These are phyloP conservation scores for Naumovozyma castellii DNA, from an alignment of 805 yeast genomes.

Conservation along the genomic window DNA sequence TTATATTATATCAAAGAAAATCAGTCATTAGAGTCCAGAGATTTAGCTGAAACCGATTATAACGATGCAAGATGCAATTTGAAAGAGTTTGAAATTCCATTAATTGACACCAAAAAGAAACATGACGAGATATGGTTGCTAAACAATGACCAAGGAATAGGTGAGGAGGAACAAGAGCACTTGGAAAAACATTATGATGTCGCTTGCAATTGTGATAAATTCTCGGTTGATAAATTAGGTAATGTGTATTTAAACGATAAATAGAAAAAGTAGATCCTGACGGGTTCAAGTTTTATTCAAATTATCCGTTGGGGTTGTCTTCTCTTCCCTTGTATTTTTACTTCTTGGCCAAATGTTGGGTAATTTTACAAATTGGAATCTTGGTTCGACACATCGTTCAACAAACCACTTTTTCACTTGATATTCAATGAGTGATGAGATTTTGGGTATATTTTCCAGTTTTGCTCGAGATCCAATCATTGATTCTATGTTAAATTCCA, in stretches of 20 bases:
- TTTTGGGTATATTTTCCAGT: constrained; percentile 86
- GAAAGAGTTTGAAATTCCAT: constrained; percentile 3
- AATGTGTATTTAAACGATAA: constrained; percentile 6
- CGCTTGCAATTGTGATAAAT: constrained; percentile 7
- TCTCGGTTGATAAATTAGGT: constrained; percentile 10
- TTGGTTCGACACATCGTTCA: constrained; percentile 88
- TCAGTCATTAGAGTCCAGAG: too few relatives aligned
- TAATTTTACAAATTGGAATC: constrained; percentile 73
- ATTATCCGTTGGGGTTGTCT: constrained; percentile 2
- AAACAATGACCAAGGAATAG: constrained; percentile 31
- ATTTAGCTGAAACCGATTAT: not conserved
- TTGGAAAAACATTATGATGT: constrained; percentile 11
- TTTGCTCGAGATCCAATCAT: constrained; percentile 88
- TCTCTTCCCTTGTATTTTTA: constrained; percentile 42
- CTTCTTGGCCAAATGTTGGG: constrained; percentile 84
- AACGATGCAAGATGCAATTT: not conserved
- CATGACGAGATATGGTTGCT: constrained; percentile 35
- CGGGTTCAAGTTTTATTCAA: not conserved
- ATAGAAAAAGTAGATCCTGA: not conserved
- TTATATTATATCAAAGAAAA: not conserved
- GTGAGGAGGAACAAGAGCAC: constrained; percentile 15
- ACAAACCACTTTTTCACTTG: constrained; percentile 81
- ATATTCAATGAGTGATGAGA: constrained; percentile 73
- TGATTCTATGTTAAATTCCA: constrained; percentile 83
- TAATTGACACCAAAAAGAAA: constrained; percentile 2